Evolutionary conservation across 2,329 filamentous ascomycete species (phyloP).

Genomic region (Penicillium digitatum): DNA sequence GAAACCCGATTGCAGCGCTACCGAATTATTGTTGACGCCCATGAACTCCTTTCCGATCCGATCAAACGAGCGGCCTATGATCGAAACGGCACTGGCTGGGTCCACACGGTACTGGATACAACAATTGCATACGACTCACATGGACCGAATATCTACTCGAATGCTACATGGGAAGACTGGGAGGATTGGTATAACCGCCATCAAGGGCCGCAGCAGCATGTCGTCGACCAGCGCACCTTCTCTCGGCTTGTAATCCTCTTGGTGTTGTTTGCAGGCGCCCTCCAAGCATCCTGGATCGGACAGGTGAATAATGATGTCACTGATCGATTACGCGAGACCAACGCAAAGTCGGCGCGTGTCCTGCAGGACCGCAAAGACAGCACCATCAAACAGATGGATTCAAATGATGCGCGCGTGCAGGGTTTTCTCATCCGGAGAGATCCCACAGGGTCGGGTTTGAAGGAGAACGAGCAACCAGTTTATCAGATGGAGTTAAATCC

Average conservation of each 20-base stretch:
- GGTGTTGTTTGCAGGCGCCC: conserved; percentile 64
- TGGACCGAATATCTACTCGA: conserved; percentile 54
- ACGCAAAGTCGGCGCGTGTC: conserved; percentile 59
- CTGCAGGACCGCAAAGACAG: conserved; percentile 52
- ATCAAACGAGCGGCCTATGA: conserved; percentile 78
- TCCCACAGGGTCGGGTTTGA: conserved; percentile 47
- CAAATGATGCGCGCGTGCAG: conserved; percentile 63
- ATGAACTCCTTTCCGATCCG: conserved; percentile 81
- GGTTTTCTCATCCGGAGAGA: conserved; percentile 73
- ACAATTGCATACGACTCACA: conserved; percentile 74
- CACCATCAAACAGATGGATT: conserved; percentile 47
- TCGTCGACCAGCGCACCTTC: conserved; percentile 77
- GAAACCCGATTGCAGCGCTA: conserved; percentile 78
- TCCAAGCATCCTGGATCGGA: conserved; percentile 67
- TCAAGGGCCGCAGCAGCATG: conserved; percentile 43
- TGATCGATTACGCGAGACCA: conserved; percentile 62
- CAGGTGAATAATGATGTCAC: conserved; percentile 60
- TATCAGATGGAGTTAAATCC: conserved; percentile 37
- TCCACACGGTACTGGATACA: conserved; percentile 50
- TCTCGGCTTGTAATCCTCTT: conserved; percentile 66
- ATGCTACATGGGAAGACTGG: conserved; percentile 99
- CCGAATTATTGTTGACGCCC: conserved; percentile 78
- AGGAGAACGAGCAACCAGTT: conserved; percentile 41
- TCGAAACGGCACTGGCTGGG: conserved; percentile 75
- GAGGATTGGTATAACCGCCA: conserved; percentile 68